Evolutionary conservation across 495 filamentous ascomycete genomes (phyloP).

Genomic region (Xylaria intraflava): DNA sequence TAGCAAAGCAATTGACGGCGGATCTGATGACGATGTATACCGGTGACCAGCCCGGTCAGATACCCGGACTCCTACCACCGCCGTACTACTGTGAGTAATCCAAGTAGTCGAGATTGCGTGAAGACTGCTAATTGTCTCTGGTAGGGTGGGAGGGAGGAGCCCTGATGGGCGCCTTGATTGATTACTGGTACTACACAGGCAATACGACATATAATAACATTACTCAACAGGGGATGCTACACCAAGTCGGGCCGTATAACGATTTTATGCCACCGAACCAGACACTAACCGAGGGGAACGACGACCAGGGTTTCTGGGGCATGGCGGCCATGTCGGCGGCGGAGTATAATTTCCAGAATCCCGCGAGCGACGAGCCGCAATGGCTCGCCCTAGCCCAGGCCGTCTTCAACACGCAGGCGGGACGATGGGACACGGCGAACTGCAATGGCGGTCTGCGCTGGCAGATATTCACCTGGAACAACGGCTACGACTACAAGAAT

Average conservation of each 20-base stretch:
- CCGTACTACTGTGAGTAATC: slow-evolving; percentile 36
- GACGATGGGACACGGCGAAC: slow-evolving; percentile 52
- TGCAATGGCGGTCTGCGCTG: slow-evolving; percentile 76
- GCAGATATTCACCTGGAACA: slow-evolving; percentile 73
- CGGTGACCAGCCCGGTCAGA: slow-evolving; percentile 56
- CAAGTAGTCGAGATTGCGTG: background rate
- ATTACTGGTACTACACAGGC: slow-evolving; percentile 64
- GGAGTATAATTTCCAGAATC: slow-evolving; percentile 57
- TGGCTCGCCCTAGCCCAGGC: slow-evolving; percentile 80
- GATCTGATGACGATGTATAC: slow-evolving; percentile 66
- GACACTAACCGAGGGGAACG: slow-evolving; percentile 56
- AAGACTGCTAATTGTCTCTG: slow-evolving; percentile 35
- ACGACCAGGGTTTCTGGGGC: slow-evolving; percentile 65
- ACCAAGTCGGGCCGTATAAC: slow-evolving; percentile 51
- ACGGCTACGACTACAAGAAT: slow-evolving; percentile 74
- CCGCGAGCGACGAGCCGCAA: slow-evolving; percentile 50
- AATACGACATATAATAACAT: slow-evolving; percentile 56
- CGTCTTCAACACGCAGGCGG: slow-evolving; percentile 68
- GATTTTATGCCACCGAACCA: slow-evolving; percentile 60
- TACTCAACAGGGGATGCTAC: slow-evolving; percentile 47
- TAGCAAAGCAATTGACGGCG: slow-evolving; percentile 51
- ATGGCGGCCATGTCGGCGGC: slow-evolving; percentile 63
- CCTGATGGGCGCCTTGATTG: slow-evolving; percentile 60
- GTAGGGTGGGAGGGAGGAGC: slow-evolving; percentile 77
- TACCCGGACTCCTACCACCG: slow-evolving; percentile 37